These are phyloP conservation scores for Pleodorina starrii DNA, from an alignment of 139 green algal genomes.

Conservation along the genomic window DNA sequence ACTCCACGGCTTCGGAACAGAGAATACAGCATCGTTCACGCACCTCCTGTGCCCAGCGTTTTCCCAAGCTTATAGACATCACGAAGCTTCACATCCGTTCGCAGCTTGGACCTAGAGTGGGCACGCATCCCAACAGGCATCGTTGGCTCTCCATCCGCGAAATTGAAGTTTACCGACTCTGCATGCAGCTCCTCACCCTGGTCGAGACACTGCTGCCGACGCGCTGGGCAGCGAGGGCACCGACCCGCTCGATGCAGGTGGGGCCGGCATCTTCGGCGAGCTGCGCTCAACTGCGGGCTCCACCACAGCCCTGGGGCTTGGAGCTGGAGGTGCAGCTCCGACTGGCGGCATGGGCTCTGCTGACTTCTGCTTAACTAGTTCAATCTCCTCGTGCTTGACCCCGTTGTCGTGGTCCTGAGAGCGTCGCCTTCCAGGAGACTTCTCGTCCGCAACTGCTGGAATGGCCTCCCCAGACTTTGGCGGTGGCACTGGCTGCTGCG, in stretches of 20 bases:
- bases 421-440: constrained; percentile 3
- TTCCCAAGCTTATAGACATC: constrained; percentile 87
- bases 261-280: not conserved
- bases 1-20: not conserved
- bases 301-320: constrained; percentile 11
- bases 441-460: constrained; percentile 36
- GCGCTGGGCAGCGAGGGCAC: not conserved
- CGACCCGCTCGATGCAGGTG: constrained; percentile 5
- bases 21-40: not conserved
- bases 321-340: not conserved
- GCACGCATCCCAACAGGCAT: not conserved
- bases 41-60: constrained; percentile 86
- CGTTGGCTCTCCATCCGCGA: not conserved
- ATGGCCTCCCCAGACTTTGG: constrained; percentile 17
- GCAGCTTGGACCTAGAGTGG: constrained; percentile 57
- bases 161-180: not conserved
- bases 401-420: constrained; percentile 41
- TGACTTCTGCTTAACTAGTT: constrained; percentile 44
- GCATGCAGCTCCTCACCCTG: constrained; percentile 3
- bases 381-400: constrained; percentile 47
- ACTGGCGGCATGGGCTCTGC: constrained; percentile 19
- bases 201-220: not conserved
- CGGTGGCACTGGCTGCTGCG: not conserved
- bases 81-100: constrained; percentile 66
- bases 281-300: not conserved